These are phyloP conservation scores for Tirmania nivea DNA, from an alignment of 495 filamentous ascomycete species.

Conservation along the genomic window DNA sequence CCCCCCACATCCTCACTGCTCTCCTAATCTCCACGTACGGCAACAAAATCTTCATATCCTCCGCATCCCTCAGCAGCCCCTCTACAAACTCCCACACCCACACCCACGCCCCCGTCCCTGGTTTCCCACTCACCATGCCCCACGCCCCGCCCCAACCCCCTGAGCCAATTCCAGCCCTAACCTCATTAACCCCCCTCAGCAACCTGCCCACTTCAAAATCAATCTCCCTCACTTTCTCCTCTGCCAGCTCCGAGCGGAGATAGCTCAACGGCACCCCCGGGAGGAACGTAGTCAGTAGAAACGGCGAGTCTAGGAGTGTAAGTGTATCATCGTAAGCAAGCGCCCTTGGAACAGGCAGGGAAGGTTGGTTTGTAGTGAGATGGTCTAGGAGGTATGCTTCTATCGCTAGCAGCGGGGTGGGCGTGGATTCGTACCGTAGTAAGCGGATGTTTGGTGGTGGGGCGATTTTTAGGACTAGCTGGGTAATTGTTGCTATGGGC, in stretches of 20 bases:
- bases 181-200: not conserved
- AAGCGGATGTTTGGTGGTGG: constrained; percentile 10
- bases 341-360: constrained; percentile 6
- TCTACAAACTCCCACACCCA: constrained; percentile 24
- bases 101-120: too few species aligned
- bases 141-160: too few species aligned
- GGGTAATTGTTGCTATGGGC: too few species aligned
- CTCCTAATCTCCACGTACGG: constrained; percentile 42
- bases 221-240: not conserved
- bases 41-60: constrained; percentile 44
- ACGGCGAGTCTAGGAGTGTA: constrained; percentile 10
- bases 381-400: not conserved
- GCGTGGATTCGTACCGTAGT: constrained; percentile 7
- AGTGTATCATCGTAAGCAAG: constrained; percentile 8
- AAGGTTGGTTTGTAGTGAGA: constrained; percentile 1
- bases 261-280: constrained; percentile 5
- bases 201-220: not conserved
- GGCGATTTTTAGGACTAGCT: constrained; percentile 13
- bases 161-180: not conserved
- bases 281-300: constrained; percentile 13
- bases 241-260: not conserved
- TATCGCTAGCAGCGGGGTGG: not conserved
- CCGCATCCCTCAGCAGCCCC: constrained; percentile 40
- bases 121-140: too few species aligned
- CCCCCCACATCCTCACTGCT: constrained; percentile 26